Conservation (phyloP, 495 filamentous ascomycete genomes). For the Penicillium bialowiezense region DNA sequence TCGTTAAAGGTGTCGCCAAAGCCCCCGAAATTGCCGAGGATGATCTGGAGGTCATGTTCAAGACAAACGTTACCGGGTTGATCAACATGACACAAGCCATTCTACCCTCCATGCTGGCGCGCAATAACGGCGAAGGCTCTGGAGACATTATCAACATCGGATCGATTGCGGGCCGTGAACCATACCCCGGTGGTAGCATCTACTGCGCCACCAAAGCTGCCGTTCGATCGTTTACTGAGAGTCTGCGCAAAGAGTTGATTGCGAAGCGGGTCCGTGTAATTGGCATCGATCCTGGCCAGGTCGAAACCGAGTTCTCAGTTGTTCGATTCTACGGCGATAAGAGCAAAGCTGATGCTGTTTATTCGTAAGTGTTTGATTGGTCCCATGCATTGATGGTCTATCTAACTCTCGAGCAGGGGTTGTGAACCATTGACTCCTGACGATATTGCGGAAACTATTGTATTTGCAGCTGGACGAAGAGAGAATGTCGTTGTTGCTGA, state of each 20-base stretch:
- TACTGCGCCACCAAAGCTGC: slow-evolving; percentile 98
- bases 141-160: slow-evolving; percentile 98
- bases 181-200: slow-evolving; percentile 86
- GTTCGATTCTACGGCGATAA: slow-evolving; percentile 94
- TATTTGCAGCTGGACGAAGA: slow-evolving; percentile 81
- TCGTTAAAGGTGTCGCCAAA: slow-evolving; percentile 84
- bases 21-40: slow-evolving; percentile 78
- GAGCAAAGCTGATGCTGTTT: slow-evolving; percentile 90
- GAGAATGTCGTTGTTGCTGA: slow-evolving; percentile 97
- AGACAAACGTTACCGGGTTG: slow-evolving; percentile 89
- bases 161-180: slow-evolving; percentile 87
- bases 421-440: slow-evolving; percentile 88
- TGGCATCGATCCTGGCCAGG: slow-evolving; percentile 92
- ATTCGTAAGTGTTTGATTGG: slow-evolving; percentile 60
- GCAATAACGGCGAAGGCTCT: slow-evolving; percentile 64
- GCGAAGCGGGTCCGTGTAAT: slow-evolving; percentile 83
- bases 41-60: slow-evolving; percentile 85
- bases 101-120: slow-evolving; percentile 77
- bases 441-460: slow-evolving; percentile 94
- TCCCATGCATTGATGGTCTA: slow-evolving; percentile 3
- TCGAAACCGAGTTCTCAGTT: slow-evolving; percentile 96
- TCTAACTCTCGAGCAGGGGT: slow-evolving; percentile 49
- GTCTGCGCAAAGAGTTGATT: slow-evolving; percentile 84
- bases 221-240: slow-evolving; percentile 83
- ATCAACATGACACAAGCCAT: slow-evolving; percentile 97